These are phyloP conservation scores for Dichotomocladium elegans DNA, from an alignment of 371 early-diverging fungal species.

Conservation along the genomic window DNA sequence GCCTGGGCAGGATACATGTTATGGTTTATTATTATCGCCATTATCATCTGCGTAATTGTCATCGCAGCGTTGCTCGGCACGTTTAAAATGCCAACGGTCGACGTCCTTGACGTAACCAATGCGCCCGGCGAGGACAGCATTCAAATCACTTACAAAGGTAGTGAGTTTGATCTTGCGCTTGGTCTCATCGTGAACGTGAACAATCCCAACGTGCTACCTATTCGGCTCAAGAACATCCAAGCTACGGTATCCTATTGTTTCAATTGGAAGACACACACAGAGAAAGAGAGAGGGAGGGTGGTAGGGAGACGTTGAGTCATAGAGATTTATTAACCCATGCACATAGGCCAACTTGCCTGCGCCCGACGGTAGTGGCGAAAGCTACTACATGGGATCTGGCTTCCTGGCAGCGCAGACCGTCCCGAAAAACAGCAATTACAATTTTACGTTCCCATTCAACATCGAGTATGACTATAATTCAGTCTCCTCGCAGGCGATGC, in stretches of 20 bases:
- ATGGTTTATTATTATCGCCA: slow-evolving; percentile 37
- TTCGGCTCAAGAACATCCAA: slow-evolving; percentile 25
- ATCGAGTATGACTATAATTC: slow-evolving; percentile 35
- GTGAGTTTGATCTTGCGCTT: slow-evolving; percentile 26
- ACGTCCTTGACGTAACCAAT: slow-evolving; percentile 25
- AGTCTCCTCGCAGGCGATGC: slow-evolving; percentile 32
- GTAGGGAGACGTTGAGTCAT: background rate
- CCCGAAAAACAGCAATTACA: slow-evolving; percentile 29
- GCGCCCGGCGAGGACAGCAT: slow-evolving; percentile 15
- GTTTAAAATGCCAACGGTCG: slow-evolving; percentile 33
- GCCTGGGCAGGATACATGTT: slow-evolving; percentile 34
- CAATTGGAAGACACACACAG: background rate
- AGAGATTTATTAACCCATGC: background rate
- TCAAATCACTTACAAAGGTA: slow-evolving; percentile 19
- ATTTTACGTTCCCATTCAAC: slow-evolving; percentile 45
- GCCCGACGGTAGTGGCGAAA: slow-evolving; percentile 11
- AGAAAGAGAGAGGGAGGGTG: background rate
- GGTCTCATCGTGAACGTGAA: slow-evolving; percentile 34
- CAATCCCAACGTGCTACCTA: slow-evolving; percentile 35
- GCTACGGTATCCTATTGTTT: slow-evolving; percentile 28
- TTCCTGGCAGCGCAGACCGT: slow-evolving; percentile 31
- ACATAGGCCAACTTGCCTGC: slow-evolving; percentile 45
- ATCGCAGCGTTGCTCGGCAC: slow-evolving; percentile 30
- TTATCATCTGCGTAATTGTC: slow-evolving; percentile 33
- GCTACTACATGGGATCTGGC: slow-evolving; percentile 35